Percentiles rank a stretch among this genome's conserved stretches.
Conservation (phyloP, 345 rosid genomes). For the Linum usitatissimum region DNA sequence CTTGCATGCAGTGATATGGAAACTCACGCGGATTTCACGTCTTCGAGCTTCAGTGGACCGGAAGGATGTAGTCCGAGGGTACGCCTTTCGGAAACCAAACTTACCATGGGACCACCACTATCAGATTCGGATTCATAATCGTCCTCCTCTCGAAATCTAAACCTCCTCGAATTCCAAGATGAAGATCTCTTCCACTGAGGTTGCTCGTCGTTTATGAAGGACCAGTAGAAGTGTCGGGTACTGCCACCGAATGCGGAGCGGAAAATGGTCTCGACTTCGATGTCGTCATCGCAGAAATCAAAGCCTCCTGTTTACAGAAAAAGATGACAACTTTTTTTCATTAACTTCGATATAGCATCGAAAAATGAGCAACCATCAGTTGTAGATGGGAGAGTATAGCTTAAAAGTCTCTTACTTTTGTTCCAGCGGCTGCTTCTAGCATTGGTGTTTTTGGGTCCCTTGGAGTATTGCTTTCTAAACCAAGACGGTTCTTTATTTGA, state of each 20-base stretch:
- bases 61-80: conserved; percentile 67
- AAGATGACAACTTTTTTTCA: background rate
- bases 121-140: conserved; percentile 47
- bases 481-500: conserved; percentile 45
- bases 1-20: background rate
- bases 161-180: conserved; percentile 19
- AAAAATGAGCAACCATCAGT: background rate
- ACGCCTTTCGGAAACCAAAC: conserved; percentile 49
- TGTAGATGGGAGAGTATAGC: background rate
- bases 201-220: conserved; percentile 54
- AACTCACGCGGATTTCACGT: conserved; percentile 78
- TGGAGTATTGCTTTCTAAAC: conserved; percentile 42
- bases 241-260: conserved; percentile 55
- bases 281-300: conserved; percentile 48
- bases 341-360: background rate
- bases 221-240: conserved; percentile 36
- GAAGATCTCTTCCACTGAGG: conserved; percentile 28
- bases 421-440: conserved; percentile 24
- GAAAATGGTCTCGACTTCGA: conserved; percentile 44
- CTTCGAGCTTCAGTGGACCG: conserved; percentile 69
- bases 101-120: conserved; percentile 28
- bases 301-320: conserved; percentile 30
- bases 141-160: conserved; percentile 28
- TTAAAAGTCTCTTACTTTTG: conserved; percentile 41
- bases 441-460: conserved; percentile 36